Base-by-base conservation (phyloP, 306 rosid species). In the Inga oerstediana region DNA sequence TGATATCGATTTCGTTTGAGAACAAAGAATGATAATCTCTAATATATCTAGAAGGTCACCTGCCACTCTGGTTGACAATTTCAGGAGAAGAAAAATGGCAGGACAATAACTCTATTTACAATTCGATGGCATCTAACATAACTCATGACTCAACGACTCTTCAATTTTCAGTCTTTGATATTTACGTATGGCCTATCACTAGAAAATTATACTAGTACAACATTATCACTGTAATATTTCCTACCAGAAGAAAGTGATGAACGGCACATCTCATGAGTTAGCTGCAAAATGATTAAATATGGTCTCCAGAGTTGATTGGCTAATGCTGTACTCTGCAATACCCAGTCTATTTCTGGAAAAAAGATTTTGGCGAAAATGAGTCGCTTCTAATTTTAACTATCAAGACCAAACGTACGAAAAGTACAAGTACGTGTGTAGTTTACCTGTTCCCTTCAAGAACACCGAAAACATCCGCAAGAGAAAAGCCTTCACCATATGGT, bases 211-310 rank as follows among this genome's bases (percentile, higher is more conserved):
- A 52, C 14, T 10, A 45, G 48, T 46, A 54, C 43, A 81, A 75
- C 45, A 73, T 61, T 44, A 52, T 61, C 59, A 77, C 75, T 71
- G 72, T 75, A 68, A 79, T 72, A 73, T 72, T 43, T 61, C 54
- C 30, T 17, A 80, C 19, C 66, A 27, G 37, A 10, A 27, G 49
- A 75, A 48, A 71, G 49, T 17, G 56, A 79, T 39, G n/a, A 61
- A 59, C 8, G 64, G 46, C 20, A 67, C 51, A 70, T 76, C 80
- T 94, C 88, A 92, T 9, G 93, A 82, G 69, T 86, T 91, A 22
- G 97, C 94, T 13, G 98, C 98, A 86, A 95, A 93, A 87, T 95
- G 97, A 77, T 93, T 95, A 77, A 95, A 95, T 81, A 95, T 95
- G 6, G 98, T 93, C 83, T 95, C 97, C 4, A 93, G 88, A 69